Percentiles rank a stretch among this genome's conserved stretches.
phyloP scores from a whole-genome alignment of 2,329 filamentous ascomycete species.

The Penicillium sp. region DNA sequence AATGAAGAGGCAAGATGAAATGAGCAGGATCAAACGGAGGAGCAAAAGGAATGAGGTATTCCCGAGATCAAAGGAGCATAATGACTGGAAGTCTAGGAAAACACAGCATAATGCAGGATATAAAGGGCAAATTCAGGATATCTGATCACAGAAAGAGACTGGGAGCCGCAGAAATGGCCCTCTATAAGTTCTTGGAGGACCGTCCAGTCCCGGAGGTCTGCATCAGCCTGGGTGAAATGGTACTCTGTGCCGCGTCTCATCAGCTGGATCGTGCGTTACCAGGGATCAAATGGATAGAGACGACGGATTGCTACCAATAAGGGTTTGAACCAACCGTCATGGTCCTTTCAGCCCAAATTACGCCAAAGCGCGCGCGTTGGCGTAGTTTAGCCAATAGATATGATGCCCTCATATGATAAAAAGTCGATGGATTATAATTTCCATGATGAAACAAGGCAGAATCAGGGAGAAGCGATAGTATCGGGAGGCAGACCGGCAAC shows the following conservation, averaged over 20 bases:
- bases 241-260: constrained; percentile 11
- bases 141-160: neutral
- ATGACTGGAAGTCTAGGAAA: constrained; percentile 3
- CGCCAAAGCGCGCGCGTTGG: constrained; percentile 9
- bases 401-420: neutral
- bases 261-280: constrained; percentile 18
- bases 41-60: neutral
- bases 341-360: neutral
- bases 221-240: constrained; percentile 5
- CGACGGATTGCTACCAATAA: neutral
- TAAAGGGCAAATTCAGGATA: neutral
- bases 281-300: constrained; percentile 17
- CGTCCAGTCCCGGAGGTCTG: constrained; percentile 5
- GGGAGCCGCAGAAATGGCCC: neutral
- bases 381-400: constrained; percentile 1
- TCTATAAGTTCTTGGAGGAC: constrained; percentile 13
- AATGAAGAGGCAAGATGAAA: neutral
- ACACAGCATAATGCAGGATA: constrained; percentile 1
- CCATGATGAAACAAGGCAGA: neutral
- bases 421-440: neutral
- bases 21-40: neutral
- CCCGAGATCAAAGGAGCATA: constrained; percentile 3
- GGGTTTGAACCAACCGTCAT: neutral
- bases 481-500: constrained; percentile 4
- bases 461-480: neutral